These are phyloP conservation scores for Epichloe brachyelytri DNA, from an alignment of 2,329 filamentous ascomycete species.

Conservation along the genomic window DNA sequence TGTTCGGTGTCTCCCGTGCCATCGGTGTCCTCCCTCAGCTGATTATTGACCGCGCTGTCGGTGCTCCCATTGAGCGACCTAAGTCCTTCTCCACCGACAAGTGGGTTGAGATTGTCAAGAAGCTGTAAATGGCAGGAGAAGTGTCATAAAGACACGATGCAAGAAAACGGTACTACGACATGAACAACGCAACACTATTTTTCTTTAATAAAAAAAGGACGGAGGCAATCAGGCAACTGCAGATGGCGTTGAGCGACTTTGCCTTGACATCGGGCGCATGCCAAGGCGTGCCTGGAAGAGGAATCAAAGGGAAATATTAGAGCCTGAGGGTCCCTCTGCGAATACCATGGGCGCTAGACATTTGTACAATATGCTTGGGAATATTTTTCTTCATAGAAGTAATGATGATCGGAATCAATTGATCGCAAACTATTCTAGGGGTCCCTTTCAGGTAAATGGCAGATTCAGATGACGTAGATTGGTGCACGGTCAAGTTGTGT, in stretches of 20 bases:
- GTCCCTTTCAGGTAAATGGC: too few relatives aligned
- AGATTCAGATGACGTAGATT: not conserved
- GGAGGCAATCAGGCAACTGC: not conserved
- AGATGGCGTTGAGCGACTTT: not conserved
- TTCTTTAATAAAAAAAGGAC: not conserved
- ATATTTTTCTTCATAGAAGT: constrained; percentile 6
- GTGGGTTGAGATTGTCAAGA: constrained; percentile 86
- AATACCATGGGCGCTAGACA: constrained; percentile 11
- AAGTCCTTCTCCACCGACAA: constrained; percentile 98
- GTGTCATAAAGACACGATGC: not conserved
- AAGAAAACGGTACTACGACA: not conserved
- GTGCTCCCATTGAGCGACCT: constrained; percentile 93
- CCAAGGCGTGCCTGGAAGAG: not conserved
- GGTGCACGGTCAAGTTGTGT: too few relatives aligned
- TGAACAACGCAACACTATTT: constrained; percentile 1
- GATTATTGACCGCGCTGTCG: constrained; percentile 97
- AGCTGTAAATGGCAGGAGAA: constrained; percentile 51
- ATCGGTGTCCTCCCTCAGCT: constrained; percentile 98
- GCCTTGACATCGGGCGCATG: not conserved
- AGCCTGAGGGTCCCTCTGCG: constrained; percentile 9
- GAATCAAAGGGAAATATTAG: constrained; percentile 1
- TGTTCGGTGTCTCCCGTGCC: constrained; percentile 96
- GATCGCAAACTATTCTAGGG: not conserved
- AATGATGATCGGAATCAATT: constrained; percentile 6
- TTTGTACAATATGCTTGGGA: constrained; percentile 13